These are phyloP conservation scores for Apiotrichum akiyoshidainum DNA, from an alignment of 1,284 basidiomycete species.

Conservation along the genomic window DNA sequence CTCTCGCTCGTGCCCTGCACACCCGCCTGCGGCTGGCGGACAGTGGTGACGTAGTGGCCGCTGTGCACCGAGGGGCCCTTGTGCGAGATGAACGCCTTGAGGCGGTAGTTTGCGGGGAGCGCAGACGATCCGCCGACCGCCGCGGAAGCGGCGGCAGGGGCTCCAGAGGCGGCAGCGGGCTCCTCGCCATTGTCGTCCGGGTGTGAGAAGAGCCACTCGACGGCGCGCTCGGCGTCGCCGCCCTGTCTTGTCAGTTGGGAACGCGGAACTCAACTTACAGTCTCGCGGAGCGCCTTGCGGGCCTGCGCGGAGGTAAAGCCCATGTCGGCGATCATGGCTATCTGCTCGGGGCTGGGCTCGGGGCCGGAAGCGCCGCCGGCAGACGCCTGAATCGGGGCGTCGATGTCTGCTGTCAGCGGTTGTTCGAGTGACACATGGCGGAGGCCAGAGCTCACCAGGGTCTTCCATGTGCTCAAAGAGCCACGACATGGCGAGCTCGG, in stretches of 20 bases:
- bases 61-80: conserved; percentile 93
- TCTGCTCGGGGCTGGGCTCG: conserved; percentile 66
- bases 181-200: conserved; percentile 76
- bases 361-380: conserved; percentile 28
- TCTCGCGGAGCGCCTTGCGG: conserved; percentile 79
- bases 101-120: conserved; percentile 72
- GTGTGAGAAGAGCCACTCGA: conserved; percentile 97
- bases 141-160: conserved; percentile 11
- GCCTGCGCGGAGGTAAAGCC: conserved; percentile 85
- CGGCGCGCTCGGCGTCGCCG: conserved; percentile 75
- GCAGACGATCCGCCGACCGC: conserved; percentile 56
- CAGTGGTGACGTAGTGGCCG: conserved; percentile 69
- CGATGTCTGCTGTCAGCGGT: conserved; percentile 64
- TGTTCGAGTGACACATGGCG: neutral
- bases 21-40: conserved; percentile 41
- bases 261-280: conserved; percentile 56
- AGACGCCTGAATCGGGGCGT: conserved; percentile 64
- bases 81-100: conserved; percentile 94
- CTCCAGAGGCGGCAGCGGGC: conserved; percentile 31
- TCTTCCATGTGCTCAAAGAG: conserved; percentile 94
- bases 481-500: conserved; percentile 92
- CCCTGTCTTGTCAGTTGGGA: conserved; percentile 52
- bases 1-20: conserved; percentile 30
- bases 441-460: conserved; percentile 58
- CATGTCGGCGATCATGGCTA: conserved; percentile 80